phyloP scores from a whole-genome alignment of 2,329 filamentous ascomycete species.

The Sporothrix mexicana region DNA sequence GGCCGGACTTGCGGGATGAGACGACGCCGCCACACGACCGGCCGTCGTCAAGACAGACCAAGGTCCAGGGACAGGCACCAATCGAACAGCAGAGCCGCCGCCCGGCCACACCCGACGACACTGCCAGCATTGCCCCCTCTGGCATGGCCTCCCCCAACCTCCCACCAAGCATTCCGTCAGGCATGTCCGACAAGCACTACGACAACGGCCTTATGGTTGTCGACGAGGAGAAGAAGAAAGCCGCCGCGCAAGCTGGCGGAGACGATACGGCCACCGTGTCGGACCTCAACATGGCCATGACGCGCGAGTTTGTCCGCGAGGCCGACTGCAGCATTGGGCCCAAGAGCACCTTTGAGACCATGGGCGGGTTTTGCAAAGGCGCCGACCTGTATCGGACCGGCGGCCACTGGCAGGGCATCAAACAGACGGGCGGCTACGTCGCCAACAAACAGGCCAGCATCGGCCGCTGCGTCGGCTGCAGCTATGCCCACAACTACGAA shows the following conservation, averaged over 20 bases:
- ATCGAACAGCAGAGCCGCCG: neutral
- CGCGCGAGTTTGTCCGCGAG: constrained; percentile 36
- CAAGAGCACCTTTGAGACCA: constrained; percentile 46
- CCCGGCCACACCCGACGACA: neutral
- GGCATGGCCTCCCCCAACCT: constrained; percentile 19
- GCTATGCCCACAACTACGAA: constrained; percentile 43
- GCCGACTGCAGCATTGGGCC: constrained; percentile 45
- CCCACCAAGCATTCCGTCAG: constrained; percentile 28
- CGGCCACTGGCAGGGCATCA: constrained; percentile 48
- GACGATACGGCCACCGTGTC: constrained; percentile 20
- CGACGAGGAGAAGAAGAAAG: constrained; percentile 22
- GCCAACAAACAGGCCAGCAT: constrained; percentile 40
- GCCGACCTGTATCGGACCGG: constrained; percentile 47
- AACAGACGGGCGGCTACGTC: constrained; percentile 42
- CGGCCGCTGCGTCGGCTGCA: constrained; percentile 41
- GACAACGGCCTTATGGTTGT: constrained; percentile 35
- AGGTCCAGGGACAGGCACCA: no score
- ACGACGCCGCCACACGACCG: neutral
- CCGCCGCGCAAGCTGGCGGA: neutral
- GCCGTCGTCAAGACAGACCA: neutral
- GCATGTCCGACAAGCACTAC: constrained; percentile 17
- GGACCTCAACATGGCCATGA: constrained; percentile 31
- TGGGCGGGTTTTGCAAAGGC: constrained; percentile 50
- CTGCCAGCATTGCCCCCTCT: neutral
- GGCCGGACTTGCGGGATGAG: neutral